Base-by-base conservation (phyloP, 2,329 filamentous ascomycete genomes). In the Hansfordia pulvinata region DNA sequence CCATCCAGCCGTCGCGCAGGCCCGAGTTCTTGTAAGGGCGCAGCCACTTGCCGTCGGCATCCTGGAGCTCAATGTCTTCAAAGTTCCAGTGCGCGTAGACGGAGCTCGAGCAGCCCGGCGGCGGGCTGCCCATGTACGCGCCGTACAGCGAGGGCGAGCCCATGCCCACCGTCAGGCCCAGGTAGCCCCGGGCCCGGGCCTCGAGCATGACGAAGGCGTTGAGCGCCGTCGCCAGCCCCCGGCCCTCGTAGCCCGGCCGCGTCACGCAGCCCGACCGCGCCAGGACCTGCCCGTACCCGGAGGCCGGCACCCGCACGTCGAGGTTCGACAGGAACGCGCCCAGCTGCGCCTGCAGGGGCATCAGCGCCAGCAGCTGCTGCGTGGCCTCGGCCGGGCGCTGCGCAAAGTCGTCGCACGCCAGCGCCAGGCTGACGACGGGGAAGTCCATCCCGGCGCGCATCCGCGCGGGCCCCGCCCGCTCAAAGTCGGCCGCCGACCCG, bases 361-460 rank as follows among this genome's bases (percentile, higher is more conserved):
- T 24, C 12, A 23, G 17, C 9, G 24, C 25, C 6, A 28, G 25
- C 19, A 37, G 20, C 6, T 29, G 10, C 3, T 23, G 19, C 23
- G 21, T 22, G 11, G 32, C 24, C 14, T 30, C 29, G 8, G 29
- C 24, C 25, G 43, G 34, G 12, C 40, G 26, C 2, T 30, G 14
- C 4, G 33, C 20, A 24, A 33, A 27, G 20, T 34, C 35, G 28
- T 50, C 46, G 26, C 40, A 47, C 4, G 43, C 35, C 11, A 49
- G 32, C 2, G 44, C 46, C 13, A 50, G 27, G 8, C 40, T 45
- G 2, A 46, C 44, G 7, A 48, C 35, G 1, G 44, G 44, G 25
- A 50, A 49, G 25, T 48, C 46, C 46, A 50, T 50, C 23, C 40
- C 37, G 27, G 40, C 40, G 3, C 44, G 37, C 15, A 47, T 32